These are phyloP conservation scores for Megacollybia marginata DNA, from an alignment of 768 basidiomycete species.

Conservation along the genomic window DNA sequence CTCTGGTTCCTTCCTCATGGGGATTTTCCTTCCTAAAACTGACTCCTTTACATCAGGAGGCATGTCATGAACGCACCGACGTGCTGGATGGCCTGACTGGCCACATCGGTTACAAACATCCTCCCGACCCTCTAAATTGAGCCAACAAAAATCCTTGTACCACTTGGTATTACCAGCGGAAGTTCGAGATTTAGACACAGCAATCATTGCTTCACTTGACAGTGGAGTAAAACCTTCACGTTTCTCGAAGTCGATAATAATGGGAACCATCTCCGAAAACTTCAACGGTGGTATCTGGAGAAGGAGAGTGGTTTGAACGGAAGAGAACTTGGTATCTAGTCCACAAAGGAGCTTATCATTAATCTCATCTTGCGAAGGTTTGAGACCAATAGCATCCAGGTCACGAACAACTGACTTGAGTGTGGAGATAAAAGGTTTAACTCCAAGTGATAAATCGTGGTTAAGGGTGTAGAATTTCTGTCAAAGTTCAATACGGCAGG, in stretches of 20 bases:
- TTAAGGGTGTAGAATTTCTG: neutral
- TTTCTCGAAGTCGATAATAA: neutral
- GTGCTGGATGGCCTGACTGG: conserved; percentile 3
- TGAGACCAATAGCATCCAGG: neutral
- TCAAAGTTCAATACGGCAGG: neutral
- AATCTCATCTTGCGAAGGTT: neutral
- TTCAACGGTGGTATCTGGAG: neutral
- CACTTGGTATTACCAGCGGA: neutral
- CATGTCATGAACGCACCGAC: conserved; percentile 4
- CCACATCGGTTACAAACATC: conserved; percentile 5
- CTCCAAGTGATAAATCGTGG: neutral
- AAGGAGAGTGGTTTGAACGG: neutral
- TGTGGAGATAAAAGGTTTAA: neutral
- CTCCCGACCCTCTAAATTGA: neutral
- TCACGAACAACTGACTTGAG: neutral
- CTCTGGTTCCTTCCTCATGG: neutral
- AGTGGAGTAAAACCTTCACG: neutral
- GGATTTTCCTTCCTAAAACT: neutral
- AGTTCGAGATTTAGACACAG: no score
- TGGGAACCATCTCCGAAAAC: neutral
- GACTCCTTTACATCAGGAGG: conserved; percentile 3
- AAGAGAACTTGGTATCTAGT: neutral
- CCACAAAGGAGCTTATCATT: neutral
- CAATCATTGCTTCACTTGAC: no score
- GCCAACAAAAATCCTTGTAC: conserved; percentile 2